Evolutionary conservation across 768 basidiomycete genomes (phyloP).

Genomic region (Suillus subalutaceus): DNA sequence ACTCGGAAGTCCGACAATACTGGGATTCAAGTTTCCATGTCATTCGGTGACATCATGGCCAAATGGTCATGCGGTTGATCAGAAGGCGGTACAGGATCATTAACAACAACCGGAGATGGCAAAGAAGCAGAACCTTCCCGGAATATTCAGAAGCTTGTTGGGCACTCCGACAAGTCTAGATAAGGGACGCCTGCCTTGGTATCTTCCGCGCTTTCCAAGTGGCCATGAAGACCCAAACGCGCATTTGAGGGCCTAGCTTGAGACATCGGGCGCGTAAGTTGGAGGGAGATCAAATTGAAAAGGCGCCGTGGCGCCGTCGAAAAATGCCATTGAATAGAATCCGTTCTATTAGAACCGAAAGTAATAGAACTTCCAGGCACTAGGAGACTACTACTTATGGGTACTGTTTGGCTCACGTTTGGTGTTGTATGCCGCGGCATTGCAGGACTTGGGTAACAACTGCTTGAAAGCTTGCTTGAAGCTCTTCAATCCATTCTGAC

Average conservation of each 20-base stretch:
- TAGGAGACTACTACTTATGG: too few species aligned
- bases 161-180: too few species aligned
- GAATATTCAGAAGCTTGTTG: not conserved
- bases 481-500: not conserved
- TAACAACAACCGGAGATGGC: not conserved
- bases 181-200: not conserved
- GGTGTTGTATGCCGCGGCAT: not conserved
- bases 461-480: not conserved
- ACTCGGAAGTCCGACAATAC: slow-evolving; percentile 13
- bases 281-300: slow-evolving; percentile 37
- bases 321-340: slow-evolving; percentile 45
- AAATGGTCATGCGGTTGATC: slow-evolving; percentile 50
- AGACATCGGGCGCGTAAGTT: slow-evolving; percentile 5
- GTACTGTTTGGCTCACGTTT: not conserved
- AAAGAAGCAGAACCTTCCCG: not conserved
- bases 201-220: slow-evolving; percentile 44
- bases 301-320: slow-evolving; percentile 34
- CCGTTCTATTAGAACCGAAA: slow-evolving; percentile 40
- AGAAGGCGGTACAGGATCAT: slow-evolving; percentile 21
- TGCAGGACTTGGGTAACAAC: too few species aligned
- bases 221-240: slow-evolving; percentile 28
- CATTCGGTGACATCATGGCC: slow-evolving; percentile 44
- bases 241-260: slow-evolving; percentile 51
- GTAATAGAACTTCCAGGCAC: not conserved
- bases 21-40: not conserved